Evolutionary conservation across 176 grass and related monocot species (phyloP), one percentile per base, ranked within the genome.

Genomic region (Aegilops speltoides): DNA sequence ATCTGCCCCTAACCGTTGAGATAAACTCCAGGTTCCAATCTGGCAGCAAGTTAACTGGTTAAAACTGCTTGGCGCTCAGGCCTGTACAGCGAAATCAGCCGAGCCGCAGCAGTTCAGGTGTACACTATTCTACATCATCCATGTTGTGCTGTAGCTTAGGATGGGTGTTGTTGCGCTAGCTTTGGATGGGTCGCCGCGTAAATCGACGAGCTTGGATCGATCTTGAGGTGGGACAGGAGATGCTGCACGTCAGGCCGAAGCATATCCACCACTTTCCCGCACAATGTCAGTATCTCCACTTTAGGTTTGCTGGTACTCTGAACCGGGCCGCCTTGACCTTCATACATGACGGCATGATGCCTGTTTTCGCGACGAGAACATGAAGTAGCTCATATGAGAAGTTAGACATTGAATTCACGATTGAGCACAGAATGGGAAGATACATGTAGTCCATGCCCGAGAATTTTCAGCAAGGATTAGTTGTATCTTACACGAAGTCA

Each of bases 171-270:
- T 17, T 80, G 86, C 29, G 77, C 87, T 46, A 98, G 63, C 89
- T 99, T 99, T 17, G 97, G 97, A 91, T 99, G 97, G n/a, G 92
- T 99, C 37, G 97, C 97, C 68, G 97, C 97, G 74, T 99, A 99
- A 34, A 99, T 93, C 23, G 97, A 99, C 3, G 82, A 94, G 63
- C 71, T 90, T 56, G 85, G 90, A 79, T 98, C 94, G 5, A 87
- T 95, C 78, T 89, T 96, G 24, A 98, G 75, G 87, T 98, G 97
- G 8, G 90, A 92, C 23, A 99, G 87, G 78, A 99, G 90, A 91
- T 99, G 97, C 70, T 96, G 92, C 60, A 99, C 97, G 80, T 99
- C 97, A 12, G 97, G 94, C 83, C 92, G 82, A 43, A 94, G 74
- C 54, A 91, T 83, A 34, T 94, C 94, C 91, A 94, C 88, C 20